A percentile compares a stretch with the other conserved stretches of the same genome.
phyloP scores from a whole-genome alignment of 495 filamentous ascomycete species.

The Immersiella caudata region DNA sequence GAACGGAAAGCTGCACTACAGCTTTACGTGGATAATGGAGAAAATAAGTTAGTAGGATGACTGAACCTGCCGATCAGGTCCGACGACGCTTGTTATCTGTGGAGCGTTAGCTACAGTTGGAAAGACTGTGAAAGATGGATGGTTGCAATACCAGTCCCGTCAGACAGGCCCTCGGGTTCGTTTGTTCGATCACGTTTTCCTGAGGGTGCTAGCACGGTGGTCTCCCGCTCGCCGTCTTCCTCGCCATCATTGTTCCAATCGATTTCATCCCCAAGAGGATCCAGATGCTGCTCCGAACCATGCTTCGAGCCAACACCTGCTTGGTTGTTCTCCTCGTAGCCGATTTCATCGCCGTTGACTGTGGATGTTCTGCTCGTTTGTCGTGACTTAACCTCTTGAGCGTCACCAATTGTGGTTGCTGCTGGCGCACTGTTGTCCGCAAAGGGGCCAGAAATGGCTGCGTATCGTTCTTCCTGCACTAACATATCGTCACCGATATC shows the following conservation, averaged over 20 bases:
- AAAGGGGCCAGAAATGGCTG: background rate
- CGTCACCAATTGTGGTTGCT: background rate
- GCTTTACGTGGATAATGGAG: conserved; percentile 7
- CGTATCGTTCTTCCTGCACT: background rate
- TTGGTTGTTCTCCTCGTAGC: conserved; percentile 33
- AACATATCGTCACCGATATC: background rate
- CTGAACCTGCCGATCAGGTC: conserved; percentile 38
- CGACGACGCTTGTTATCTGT: conserved; percentile 57
- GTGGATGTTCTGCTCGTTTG: conserved; percentile 48
- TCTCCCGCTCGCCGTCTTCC: conserved; percentile 31
- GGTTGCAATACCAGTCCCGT: conserved; percentile 45
- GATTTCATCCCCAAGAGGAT: conserved; percentile 33
- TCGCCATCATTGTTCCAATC: conserved; percentile 49
- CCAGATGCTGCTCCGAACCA: background rate
- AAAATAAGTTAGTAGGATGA: background rate
- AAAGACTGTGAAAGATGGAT: background rate
- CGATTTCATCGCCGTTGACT: conserved; percentile 52
- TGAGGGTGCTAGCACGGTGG: conserved; percentile 16
- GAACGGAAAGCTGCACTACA: conserved; percentile 33
- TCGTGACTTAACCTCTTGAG: conserved; percentile 23
- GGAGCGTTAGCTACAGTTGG: conserved; percentile 30
- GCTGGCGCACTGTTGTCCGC: conserved; percentile 10
- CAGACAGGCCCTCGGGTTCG: conserved; percentile 35
- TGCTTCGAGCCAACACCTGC: background rate
- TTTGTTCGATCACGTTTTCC: conserved; percentile 38